These are phyloP conservation scores for Penicillium mononematosum DNA, from an alignment of 495 filamentous ascomycete species.

Conservation along the genomic window DNA sequence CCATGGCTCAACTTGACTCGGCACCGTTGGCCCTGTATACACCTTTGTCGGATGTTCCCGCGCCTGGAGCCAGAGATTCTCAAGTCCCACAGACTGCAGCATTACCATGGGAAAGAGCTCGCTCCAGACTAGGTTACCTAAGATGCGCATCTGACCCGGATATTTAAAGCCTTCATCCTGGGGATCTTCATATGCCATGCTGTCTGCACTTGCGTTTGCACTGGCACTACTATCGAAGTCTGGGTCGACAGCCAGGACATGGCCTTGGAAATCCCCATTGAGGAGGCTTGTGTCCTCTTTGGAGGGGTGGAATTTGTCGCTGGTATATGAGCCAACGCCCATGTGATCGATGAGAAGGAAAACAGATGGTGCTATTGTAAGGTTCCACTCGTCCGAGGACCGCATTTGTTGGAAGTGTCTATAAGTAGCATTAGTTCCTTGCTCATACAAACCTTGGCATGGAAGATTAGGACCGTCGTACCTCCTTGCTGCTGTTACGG, in stretches of 20 bases:
- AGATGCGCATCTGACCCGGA: conserved; percentile 17
- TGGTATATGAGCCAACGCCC: conserved; percentile 11
- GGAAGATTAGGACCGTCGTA: neutral
- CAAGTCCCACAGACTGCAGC: neutral
- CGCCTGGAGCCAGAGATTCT: conserved; percentile 18
- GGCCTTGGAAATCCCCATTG: conserved; percentile 8
- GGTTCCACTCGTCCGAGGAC: neutral
- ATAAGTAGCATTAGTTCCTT: neutral
- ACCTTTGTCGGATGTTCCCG: conserved; percentile 20
- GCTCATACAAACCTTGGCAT: neutral
- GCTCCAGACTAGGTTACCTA: conserved; percentile 21
- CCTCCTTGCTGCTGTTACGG: neutral
- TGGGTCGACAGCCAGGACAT: conserved; percentile 15
- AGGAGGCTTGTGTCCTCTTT: conserved; percentile 1
- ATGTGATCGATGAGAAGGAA: conserved; percentile 14
- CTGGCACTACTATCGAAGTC: conserved; percentile 4
- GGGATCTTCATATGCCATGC: conserved; percentile 1
- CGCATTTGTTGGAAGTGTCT: conserved; percentile 16
- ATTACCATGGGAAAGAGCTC: conserved; percentile 20
- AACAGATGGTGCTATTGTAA: conserved; percentile 5
- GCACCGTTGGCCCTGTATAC: conserved; percentile 23
- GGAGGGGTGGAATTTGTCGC: conserved; percentile 1
- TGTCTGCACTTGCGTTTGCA: neutral
- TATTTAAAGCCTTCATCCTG: conserved; percentile 2
- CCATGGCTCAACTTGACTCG: conserved; percentile 15